Conservation (phyloP, 768 basidiomycete genomes). For the Pleurotus citrinopileatus region DNA sequence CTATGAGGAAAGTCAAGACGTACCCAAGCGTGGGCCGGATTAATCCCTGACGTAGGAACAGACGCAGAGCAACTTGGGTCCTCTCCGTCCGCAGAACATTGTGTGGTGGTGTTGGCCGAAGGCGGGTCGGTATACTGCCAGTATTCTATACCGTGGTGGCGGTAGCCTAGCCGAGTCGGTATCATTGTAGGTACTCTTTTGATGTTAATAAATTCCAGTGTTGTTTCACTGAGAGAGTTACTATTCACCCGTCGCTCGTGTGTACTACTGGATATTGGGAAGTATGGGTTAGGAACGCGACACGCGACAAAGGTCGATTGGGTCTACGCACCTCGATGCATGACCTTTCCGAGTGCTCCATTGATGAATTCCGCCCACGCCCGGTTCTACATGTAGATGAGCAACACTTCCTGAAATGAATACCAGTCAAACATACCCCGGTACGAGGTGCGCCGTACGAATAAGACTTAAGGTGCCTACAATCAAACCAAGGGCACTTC, state of each 20-base stretch:
- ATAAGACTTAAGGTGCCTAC: conserved; percentile 35
- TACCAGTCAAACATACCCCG: conserved; percentile 28
- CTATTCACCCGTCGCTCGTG: conserved; percentile 42
- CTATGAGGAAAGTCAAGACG: not conserved
- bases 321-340: conserved; percentile 37
- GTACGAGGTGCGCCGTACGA: conserved; percentile 50
- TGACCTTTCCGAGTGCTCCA: conserved; percentile 32
- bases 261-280: conserved; percentile 41
- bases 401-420: not conserved
- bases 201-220: not conserved
- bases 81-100: conserved; percentile 23
- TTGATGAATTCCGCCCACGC: conserved; percentile 45
- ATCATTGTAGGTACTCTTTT: conserved; percentile 51
- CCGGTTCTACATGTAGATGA: conserved; percentile 32
- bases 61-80: conserved; percentile 23
- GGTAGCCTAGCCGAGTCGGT: conserved; percentile 44
- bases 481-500: too few relatives aligned
- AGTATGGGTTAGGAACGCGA: not conserved
- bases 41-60: conserved; percentile 20
- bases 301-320: not conserved
- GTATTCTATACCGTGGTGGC: conserved; percentile 46
- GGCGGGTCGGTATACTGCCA: conserved; percentile 24
- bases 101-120: conserved; percentile 17
- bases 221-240: too few relatives aligned
- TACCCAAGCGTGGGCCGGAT: conserved; percentile 20